Evolutionary conservation across 2,329 filamentous ascomycete species (phyloP).

Genomic region (Phaeoacremonium minimum): DNA sequence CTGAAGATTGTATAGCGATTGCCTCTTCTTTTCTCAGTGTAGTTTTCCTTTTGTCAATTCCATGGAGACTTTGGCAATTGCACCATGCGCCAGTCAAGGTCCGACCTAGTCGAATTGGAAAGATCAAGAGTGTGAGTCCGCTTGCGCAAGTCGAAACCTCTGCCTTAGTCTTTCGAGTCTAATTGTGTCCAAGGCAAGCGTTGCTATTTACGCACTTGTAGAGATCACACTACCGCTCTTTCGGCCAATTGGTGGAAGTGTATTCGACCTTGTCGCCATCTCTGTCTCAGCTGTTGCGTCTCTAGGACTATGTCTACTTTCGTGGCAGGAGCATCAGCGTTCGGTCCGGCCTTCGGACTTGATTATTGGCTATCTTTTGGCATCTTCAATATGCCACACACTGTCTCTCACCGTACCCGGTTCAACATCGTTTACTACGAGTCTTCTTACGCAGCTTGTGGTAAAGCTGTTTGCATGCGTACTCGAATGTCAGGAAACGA

Average conservation of each 20-base stretch:
- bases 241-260: too few relatives aligned
- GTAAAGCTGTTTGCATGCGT: constrained; percentile 18
- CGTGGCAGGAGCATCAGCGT: constrained; percentile 13
- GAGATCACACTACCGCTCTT: neutral
- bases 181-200: neutral
- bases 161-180: neutral
- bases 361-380: constrained; percentile 15
- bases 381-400: constrained; percentile 11
- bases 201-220: neutral
- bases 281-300: constrained; percentile 4
- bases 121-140: too few relatives aligned
- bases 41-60: too few relatives aligned
- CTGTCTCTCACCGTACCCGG: constrained; percentile 9
- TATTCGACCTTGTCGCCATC: neutral
- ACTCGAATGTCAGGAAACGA: constrained; percentile 15
- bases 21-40: too few relatives aligned
- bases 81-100: too few relatives aligned
- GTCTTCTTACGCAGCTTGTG: neutral
- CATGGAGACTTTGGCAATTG: too few relatives aligned
- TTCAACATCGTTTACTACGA: neutral
- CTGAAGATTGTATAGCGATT: too few relatives aligned
- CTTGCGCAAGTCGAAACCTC: neutral
- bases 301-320: constrained; percentile 9
- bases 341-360: constrained; percentile 14
- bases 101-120: too few relatives aligned